Base-by-base conservation (phyloP, 2,329 filamentous ascomycete genomes). In the Arthroderma sp. region DNA sequence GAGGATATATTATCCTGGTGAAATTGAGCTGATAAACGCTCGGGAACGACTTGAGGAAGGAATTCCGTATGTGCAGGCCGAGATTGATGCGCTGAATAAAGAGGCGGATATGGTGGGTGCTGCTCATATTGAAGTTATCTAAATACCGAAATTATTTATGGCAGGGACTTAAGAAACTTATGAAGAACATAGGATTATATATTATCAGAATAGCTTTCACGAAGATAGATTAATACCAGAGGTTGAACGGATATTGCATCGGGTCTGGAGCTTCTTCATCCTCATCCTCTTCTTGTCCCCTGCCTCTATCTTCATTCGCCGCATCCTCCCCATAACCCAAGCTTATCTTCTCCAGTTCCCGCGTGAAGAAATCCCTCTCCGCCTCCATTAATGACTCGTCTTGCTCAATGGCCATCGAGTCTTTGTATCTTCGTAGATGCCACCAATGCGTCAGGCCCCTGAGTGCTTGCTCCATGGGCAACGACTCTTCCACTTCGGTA, bases 381-480 rank as follows among this genome's bases (percentile, higher is more conserved):
- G 85, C 81, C 42, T 77, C 73, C 59, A 83, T 68, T 38, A 81
- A 72, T 6, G 72, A 68, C 10, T 74, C 56, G 10, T 62, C 65
- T 31, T 65, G 64, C n/a, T 66, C 63, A 6, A 62, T 58, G 28
- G 62, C 68, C 74, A 94, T 85, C 47, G 81, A 77, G 47, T 87
- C 83, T 15, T 84, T 83, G 58, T 93, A 95, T 50, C 78, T 68
- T 46, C 85, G 76, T 54, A 94, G 69, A 62, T 95, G 94, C 70
- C 85, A 86, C 87, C 91, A 98, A 62, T 95, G 87, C 43, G 89
- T 95, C 51, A 98, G 65, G 36, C 84, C 86, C 37, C 91, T 73
- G 38, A 96, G 70, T 1, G 86, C 87, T 68, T 95, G 88, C 65
- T 98, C 91, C 5, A 95, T 71, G 2, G 89, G 89, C 54, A 96